phyloP scores from a whole-genome alignment of 345 rosid species.

The Passiflora organensis region DNA sequence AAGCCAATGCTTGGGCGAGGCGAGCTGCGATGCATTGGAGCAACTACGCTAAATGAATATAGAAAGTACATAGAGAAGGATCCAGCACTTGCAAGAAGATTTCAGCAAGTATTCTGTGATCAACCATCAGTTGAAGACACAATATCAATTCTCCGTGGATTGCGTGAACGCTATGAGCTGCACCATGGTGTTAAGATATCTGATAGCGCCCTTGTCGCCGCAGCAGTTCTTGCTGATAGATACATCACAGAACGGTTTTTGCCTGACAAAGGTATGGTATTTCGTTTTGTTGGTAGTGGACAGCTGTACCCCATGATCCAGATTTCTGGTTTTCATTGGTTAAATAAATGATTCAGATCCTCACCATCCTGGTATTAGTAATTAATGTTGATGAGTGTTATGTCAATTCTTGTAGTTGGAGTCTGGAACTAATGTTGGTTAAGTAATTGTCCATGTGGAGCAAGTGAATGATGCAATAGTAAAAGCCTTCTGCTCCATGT shows the following conservation, averaged over 20 bases:
- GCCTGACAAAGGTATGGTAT: conserved; percentile 78
- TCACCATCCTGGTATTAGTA: no score
- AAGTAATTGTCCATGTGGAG: no score
- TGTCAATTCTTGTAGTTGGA: no score
- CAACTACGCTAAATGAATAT: conserved; percentile 83
- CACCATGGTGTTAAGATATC: conserved; percentile 95
- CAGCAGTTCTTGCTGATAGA: conserved; percentile 80
- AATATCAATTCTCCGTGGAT: conserved; percentile 81
- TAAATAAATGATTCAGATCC: no score
- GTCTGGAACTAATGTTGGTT: no score
- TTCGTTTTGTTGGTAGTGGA: background rate
- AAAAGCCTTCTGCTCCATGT: no score
- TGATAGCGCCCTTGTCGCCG: conserved; percentile 82
- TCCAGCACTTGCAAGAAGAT: conserved; percentile 86
- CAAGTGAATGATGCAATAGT: no score
- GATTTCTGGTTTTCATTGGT: no score
- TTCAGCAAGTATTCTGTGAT: conserved; percentile 88
- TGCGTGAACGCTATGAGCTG: conserved; percentile 80
- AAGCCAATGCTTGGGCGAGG: conserved; percentile 95
- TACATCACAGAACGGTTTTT: conserved; percentile 88
- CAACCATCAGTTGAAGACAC: conserved; percentile 95
- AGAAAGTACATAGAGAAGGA: conserved; percentile 90
- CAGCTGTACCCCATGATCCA: no score
- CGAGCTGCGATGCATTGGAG: conserved; percentile 88
- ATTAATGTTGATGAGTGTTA: background rate